Base-by-base conservation (phyloP, 495 filamentous ascomycete species). In the Pseudomonodictys pantanalensis region DNA sequence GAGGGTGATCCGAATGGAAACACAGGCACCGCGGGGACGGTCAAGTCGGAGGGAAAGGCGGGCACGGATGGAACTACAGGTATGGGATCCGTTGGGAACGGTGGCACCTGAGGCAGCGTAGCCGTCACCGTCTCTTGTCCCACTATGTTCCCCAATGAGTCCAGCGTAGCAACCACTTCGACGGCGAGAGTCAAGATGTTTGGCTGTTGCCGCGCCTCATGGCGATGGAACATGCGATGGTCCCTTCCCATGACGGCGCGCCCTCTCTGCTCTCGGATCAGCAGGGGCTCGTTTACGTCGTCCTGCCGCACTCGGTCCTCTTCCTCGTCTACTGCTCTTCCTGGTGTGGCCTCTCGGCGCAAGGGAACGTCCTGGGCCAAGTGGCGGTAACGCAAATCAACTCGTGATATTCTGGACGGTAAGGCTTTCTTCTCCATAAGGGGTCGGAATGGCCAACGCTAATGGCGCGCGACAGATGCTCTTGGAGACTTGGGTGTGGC, bases 1-100 rank as follows among this genome's bases (percentile, higher is more conserved):
- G 59, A 58, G 12, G 64, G 60, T n/a, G n/a, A n/a, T n/a, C n/a
- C n/a, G 20, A 42, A 66, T 33, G 64, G 64, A 49, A 58, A 66
- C 38, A 58, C 52, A 18, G 64, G 64, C 15, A 60, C 57, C 2
- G 57, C 33, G 18, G 57, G 57, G n/a, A 59, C 52, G 8, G 43
- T 55, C 22, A 66, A 35, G 26, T 66, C 58, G 59, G 24, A 53
- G 5, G 64, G 64, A 33, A 66, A 66, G 12, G 64, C 38, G 4
- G 64, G 58, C 48, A 66, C 58, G 12, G 64, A 20, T 6, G 63
- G 63, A 17, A 65, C 62, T 7, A 56, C 35, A 20, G 53, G 60
- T 8, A 57, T 12, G 12, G 56, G 41, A 1, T 49, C 41, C 1
- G 49, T 38, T 45, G 62, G 50, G 15, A 58, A 46, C 9, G 62